Conservation (phyloP, 768 basidiomycete species). For the Leccinum pellstonianum region DNA sequence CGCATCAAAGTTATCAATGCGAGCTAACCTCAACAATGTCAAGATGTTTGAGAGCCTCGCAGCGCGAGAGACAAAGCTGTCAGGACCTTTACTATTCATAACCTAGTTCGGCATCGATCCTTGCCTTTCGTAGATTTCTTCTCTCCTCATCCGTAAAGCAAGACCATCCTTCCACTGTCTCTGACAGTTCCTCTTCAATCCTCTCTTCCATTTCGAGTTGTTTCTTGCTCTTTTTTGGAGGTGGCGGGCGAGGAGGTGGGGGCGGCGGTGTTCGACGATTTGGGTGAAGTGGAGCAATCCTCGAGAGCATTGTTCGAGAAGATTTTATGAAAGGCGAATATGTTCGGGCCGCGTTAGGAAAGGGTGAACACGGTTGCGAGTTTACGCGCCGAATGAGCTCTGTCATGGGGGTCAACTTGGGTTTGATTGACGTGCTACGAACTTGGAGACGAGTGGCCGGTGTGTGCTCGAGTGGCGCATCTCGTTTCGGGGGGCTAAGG, state of each 20-base stretch:
- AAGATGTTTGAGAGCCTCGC: neutral
- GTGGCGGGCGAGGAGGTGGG: conserved; percentile 65
- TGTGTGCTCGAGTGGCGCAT: conserved; percentile 5
- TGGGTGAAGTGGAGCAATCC: conserved; percentile 74
- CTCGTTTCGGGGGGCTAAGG: conserved; percentile 1
- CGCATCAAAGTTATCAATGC: conserved; percentile 1
- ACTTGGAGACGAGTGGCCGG: conserved; percentile 11
- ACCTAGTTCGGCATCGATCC: conserved; percentile 62
- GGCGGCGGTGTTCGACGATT: conserved; percentile 74
- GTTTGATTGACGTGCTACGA: conserved; percentile 45
- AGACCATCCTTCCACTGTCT: conserved; percentile 67
- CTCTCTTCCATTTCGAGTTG: conserved; percentile 71
- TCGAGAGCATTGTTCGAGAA: conserved; percentile 58
- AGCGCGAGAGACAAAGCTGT: neutral
- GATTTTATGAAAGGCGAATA: conserved; percentile 69
- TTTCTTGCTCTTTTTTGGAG: conserved; percentile 78
- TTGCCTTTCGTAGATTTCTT: conserved; percentile 54
- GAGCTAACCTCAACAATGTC: neutral
- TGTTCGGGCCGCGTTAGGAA: conserved; percentile 27
- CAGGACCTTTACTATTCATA: conserved; percentile 40
- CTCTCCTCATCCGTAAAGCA: conserved; percentile 41
- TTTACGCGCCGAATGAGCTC: conserved; percentile 75
- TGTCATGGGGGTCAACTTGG: conserved; percentile 63
- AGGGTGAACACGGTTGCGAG: conserved; percentile 62
- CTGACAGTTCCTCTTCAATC: conserved; percentile 78